phyloP scores from a whole-genome alignment of 768 basidiomycete species.

The Pleurotus djamor region DNA sequence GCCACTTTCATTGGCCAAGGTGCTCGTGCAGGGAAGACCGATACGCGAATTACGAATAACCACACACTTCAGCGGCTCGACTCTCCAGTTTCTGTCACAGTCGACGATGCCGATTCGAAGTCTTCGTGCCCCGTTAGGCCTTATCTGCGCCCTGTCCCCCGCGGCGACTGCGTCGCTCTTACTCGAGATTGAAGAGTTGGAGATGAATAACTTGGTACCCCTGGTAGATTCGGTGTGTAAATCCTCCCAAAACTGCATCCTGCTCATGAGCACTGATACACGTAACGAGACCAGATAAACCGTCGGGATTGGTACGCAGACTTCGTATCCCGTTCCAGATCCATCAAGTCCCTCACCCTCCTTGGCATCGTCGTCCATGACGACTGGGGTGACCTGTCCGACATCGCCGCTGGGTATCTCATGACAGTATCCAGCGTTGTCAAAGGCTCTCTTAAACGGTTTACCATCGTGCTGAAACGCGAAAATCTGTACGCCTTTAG shows the following conservation, averaged over 20 bases:
- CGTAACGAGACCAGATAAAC: neutral
- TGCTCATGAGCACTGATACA: neutral
- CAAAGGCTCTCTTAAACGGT: too few relatives aligned
- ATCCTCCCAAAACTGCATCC: neutral
- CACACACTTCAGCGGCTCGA: neutral
- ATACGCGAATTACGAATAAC: neutral
- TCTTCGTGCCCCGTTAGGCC: neutral
- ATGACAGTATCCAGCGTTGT: too few relatives aligned
- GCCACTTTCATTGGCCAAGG: neutral
- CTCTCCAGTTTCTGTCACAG: neutral
- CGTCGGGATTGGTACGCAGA: neutral
- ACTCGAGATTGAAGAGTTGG: neutral
- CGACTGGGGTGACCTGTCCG: too few relatives aligned
- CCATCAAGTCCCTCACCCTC: neutral
- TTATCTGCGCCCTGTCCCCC: neutral
- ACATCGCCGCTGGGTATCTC: too few relatives aligned
- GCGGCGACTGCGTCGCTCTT: neutral
- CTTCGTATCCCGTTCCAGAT: neutral
- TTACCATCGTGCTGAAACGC: too few relatives aligned
- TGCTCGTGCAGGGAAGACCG: neutral
- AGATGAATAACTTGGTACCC: neutral
- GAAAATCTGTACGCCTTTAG: too few relatives aligned
- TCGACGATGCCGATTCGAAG: neutral
- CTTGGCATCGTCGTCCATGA: neutral
- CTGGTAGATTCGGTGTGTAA: neutral